phyloP scores from a whole-genome alignment of 2,329 filamentous ascomycete species.

The Talaromyces piceae region DNA sequence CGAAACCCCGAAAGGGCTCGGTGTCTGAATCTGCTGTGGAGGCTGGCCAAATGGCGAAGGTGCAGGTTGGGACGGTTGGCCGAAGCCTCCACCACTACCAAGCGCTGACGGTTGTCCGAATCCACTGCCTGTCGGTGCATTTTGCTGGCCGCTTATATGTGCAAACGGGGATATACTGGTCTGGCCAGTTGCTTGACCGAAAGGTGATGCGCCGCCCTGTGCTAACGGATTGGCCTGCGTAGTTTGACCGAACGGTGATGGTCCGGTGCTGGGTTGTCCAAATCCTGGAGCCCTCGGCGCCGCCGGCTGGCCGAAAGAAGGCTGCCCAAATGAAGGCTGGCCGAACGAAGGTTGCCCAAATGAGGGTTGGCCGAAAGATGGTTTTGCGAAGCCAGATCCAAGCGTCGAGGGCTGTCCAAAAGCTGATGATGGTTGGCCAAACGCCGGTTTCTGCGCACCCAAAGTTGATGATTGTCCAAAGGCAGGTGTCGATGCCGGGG shows the following conservation, averaged over 20 bases:
- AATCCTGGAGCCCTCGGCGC: constrained; percentile 22
- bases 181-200: constrained; percentile 25
- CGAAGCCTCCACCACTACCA: background rate
- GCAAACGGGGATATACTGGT: constrained; percentile 28
- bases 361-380: constrained; percentile 26
- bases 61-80: constrained; percentile 5
- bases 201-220: background rate
- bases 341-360: constrained; percentile 27
- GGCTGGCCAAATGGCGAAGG: constrained; percentile 25
- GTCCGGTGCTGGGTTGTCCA: constrained; percentile 26
- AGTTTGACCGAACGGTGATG: constrained; percentile 39
- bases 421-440: constrained; percentile 21
- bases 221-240: constrained; percentile 7
- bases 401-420: constrained; percentile 21
- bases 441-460: constrained; percentile 16
- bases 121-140: constrained; percentile 12
- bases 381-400: constrained; percentile 15
- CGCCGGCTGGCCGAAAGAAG: constrained; percentile 22
- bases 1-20: constrained; percentile 24
- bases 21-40: constrained; percentile 18
- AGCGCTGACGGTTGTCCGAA: constrained; percentile 8
- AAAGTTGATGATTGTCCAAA: constrained; percentile 26
- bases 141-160: constrained; percentile 12
- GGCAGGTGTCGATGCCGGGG: constrained; percentile 17
- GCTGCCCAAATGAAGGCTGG: constrained; percentile 40